These are phyloP conservation scores for Triadica sebifera DNA, from an alignment of 345 rosid species.

Conservation along the genomic window DNA sequence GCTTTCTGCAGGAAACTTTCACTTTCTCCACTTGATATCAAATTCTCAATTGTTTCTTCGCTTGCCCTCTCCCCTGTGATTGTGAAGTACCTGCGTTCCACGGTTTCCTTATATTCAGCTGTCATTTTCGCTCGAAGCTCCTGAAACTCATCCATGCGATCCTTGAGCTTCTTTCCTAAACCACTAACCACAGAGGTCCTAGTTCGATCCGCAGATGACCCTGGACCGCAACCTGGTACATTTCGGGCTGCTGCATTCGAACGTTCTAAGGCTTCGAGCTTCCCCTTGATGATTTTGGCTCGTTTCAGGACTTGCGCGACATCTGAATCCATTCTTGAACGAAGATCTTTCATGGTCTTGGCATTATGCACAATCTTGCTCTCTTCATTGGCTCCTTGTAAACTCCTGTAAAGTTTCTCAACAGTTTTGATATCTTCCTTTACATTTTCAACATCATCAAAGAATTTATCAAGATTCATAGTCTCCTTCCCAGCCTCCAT, in stretches of 20 bases:
- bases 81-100: conserved; percentile 75
- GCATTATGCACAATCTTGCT: conserved; percentile 60
- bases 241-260: conserved; percentile 59
- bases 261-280: conserved; percentile 67
- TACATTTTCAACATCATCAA: conserved; percentile 65
- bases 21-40: conserved; percentile 82
- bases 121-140: conserved; percentile 51
- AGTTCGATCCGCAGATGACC: conserved; percentile 77
- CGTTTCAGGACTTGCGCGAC: conserved; percentile 62
- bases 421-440: conserved; percentile 62
- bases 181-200: conserved; percentile 71
- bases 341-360: conserved; percentile 55
- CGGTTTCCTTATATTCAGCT: conserved; percentile 66
- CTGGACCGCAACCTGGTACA: conserved; percentile 71
- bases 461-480: conserved; percentile 69
- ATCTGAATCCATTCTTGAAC: conserved; percentile 59
- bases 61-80: conserved; percentile 70
- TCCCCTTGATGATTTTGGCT: conserved; percentile 60
- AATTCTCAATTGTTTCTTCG: conserved; percentile 66
- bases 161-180: conserved; percentile 72
- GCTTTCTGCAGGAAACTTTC: conserved; percentile 82
- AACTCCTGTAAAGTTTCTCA: conserved; percentile 54
- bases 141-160: conserved; percentile 73
- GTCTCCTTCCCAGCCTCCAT: conserved; percentile 62
- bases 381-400: conserved; percentile 78